These are phyloP conservation scores for Fusarium sp. DNA, from an alignment of 2,329 filamentous ascomycete species.

Conservation along the genomic window DNA sequence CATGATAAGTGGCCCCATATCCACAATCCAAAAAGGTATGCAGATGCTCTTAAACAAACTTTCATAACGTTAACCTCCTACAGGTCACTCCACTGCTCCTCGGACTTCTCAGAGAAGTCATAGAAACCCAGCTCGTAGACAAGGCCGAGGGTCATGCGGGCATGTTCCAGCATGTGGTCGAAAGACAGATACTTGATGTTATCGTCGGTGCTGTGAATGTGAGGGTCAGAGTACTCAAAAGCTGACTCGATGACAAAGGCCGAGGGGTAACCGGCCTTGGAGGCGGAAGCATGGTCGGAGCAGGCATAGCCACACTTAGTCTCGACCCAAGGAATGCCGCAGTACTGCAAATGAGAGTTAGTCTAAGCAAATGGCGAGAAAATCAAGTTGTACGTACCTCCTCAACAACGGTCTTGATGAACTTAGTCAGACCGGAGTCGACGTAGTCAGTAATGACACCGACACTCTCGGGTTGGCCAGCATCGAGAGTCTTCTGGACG, in stretches of 20 bases:
- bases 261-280: conserved; percentile 79
- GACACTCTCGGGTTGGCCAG: conserved; percentile 85
- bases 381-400: conserved; percentile 50
- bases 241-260: conserved; percentile 82
- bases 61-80: conserved; percentile 40
- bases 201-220: conserved; percentile 79
- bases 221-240: conserved; percentile 74
- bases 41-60: conserved; percentile 2
- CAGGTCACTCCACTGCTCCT: conserved; percentile 53
- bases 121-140: conserved; percentile 88
- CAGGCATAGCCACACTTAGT: conserved; percentile 92
- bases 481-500: conserved; percentile 83
- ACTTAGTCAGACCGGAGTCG: conserved; percentile 82
- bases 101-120: conserved; percentile 66
- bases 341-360: conserved; percentile 70
- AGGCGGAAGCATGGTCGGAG: conserved; percentile 79
- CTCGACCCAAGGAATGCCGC: conserved; percentile 85
- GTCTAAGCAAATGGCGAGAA: background rate
- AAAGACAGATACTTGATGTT: conserved; percentile 80
- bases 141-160: conserved; percentile 83
- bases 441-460: conserved; percentile 96
- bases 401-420: conserved; percentile 90
- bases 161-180: conserved; percentile 93
- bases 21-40: background rate
- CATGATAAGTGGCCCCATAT: conserved; percentile 5